Base-by-base conservation (phyloP, 345 rosid species). In the Citrus reticulata region DNA sequence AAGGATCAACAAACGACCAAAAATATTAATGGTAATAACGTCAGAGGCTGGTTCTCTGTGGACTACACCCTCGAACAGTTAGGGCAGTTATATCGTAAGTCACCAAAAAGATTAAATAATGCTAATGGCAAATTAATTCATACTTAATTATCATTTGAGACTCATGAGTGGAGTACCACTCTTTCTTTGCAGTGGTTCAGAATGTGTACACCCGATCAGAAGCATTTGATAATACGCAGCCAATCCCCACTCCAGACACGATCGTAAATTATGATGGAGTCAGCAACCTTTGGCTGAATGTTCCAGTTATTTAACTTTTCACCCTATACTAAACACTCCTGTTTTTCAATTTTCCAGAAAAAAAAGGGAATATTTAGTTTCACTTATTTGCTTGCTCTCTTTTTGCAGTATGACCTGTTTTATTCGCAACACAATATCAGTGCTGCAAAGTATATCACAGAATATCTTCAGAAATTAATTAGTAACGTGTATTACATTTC, bases 241-340 rank as follows among this genome's bases (percentile, higher is more conserved):
- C 87, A 0, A 22, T 92, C 22, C 60, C 89, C 0, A 67, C 90
- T 0, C 85, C 91, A 40, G 95, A 92, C n/a, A 94, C 91, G 68
- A 85, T 88, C 13, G 27, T 76, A 1, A 85, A 76, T 17, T 54
- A 2, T 17, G 13, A 19, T 77, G 51, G 87, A 64, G 57, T 88
- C 90, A 46, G 81, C 88, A 7, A 73, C n/a, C 84, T 92, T 49
- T 95, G 98, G 98, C 59, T 95, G 77, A 93, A 87, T 81, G 93
- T 93, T 83, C 93, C 89, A 95, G 98, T 92, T 35, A 4, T 17
- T 54, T 19, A 17, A 17, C 58, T 54, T 54, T 54, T 54, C n/a
- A 54, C 58, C 58, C 58, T 16, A 17, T 17, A 19, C 2, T 17
- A 1, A 4, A 54, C 8, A 17, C 32, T 49, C 6, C 20, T 2